Conservation (phyloP, 2,329 filamentous ascomycete species). For the Kalmusia sp. region DNA sequence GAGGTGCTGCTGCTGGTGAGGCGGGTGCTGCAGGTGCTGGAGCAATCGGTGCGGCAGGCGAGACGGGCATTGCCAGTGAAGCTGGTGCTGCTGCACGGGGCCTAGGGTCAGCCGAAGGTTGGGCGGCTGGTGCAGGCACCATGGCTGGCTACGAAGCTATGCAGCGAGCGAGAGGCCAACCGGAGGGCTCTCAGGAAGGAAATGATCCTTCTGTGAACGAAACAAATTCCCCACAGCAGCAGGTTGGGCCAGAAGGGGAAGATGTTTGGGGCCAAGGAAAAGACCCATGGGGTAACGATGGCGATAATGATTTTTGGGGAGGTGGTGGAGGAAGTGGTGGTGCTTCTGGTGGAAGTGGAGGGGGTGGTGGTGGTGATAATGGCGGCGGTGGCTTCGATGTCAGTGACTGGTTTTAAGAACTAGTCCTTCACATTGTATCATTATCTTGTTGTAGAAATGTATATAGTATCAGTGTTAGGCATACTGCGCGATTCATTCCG, state of each 20-base stretch:
- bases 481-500: too few relatives aligned
- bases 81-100: slow-evolving; percentile 54
- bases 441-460: neutral
- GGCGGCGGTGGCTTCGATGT: slow-evolving; percentile 21
- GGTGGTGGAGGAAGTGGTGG: slow-evolving; percentile 18
- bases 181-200: neutral
- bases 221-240: slow-evolving; percentile 26
- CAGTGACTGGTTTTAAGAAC: slow-evolving; percentile 33
- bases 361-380: slow-evolving; percentile 26
- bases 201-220: slow-evolving; percentile 26
- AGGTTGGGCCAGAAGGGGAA: slow-evolving; percentile 22
- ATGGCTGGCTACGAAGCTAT: slow-evolving; percentile 71
- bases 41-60: slow-evolving; percentile 50
- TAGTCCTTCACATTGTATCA: neutral
- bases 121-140: slow-evolving; percentile 60
- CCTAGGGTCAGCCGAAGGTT: slow-evolving; percentile 52
- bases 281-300: slow-evolving; percentile 33
- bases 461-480: neutral
- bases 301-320: slow-evolving; percentile 39
- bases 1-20: slow-evolving; percentile 46
- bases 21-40: slow-evolving; percentile 45
- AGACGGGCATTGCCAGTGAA: slow-evolving; percentile 54
- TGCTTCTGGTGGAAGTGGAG: slow-evolving; percentile 31
- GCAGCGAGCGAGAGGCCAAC: slow-evolving; percentile 56
- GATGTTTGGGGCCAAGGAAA: slow-evolving; percentile 37